Evolutionary conservation across 208 protist genomes (phyloP), one percentile per base, ranked within the genome.

Genomic region (Trypanosoma theileri): DNA sequence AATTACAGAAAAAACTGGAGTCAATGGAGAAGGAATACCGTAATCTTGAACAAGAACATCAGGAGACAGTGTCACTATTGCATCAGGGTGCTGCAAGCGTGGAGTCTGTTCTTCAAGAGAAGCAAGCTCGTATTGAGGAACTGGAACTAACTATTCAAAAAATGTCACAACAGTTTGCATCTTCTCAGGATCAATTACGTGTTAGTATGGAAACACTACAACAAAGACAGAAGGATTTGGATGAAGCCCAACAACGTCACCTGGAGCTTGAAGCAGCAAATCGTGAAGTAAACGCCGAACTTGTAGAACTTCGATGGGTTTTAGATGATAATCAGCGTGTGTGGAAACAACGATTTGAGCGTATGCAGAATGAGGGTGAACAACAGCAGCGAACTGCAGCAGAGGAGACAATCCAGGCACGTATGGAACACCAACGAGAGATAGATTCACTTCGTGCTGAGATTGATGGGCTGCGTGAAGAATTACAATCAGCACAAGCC

Each of bases 51-150:
- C 59, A 42, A 24, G 55, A 71, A 50, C 78, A 87, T 57, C 79
- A 80, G 42, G 81, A 90, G 50, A 72, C 82, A 21, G 71, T 68
- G 22, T 59, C 75, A 41, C 69, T 90, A 55, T 70, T 90, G 51
- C 69, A 75, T 62, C 62, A 82, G 21, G 85, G 79, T 17, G 85
- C 80, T n/a, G 76, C 69, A n/a, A 75, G 73, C 21, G 80, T 85
- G 52, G 73, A 84, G 63, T 44, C 68, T 17, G 73, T 77, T 11
- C 63, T 90, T 73, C 51, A 61, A 16, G 52, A 66, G 60, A 53
- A 66, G n/a, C 60, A 31, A 24, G 21, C 42, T 19, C 46, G 46
- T 21, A 69, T 72, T 54, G 74, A 76, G n/a, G 73, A 75, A 17
- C 59, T 83, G 51, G 65, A 80, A 35, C 4, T 50, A 28, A 48